phyloP scores from a whole-genome alignment of 495 filamentous ascomycete species.

The Neurospora terricola region DNA sequence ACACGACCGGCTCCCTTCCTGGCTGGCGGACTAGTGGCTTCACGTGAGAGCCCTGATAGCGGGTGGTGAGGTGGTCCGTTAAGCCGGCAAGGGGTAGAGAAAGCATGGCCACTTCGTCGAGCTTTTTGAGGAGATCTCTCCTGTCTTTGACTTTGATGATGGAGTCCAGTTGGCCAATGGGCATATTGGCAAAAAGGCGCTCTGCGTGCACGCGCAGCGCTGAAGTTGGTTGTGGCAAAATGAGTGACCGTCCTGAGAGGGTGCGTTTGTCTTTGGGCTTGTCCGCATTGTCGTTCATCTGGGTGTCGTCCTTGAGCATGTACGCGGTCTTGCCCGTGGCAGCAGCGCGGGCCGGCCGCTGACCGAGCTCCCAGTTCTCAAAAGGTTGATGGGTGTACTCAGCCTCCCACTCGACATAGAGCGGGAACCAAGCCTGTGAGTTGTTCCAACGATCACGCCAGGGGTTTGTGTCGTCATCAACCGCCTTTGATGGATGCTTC shows the following conservation, averaged over 20 bases:
- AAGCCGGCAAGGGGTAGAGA: conserved; percentile 35
- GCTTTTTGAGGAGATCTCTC: not conserved
- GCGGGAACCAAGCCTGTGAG: conserved; percentile 34
- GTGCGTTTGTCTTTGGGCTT: not conserved
- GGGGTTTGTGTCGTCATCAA: conserved; percentile 2
- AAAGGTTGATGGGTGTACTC: conserved; percentile 13
- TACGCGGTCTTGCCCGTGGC: not conserved
- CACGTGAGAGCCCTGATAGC: conserved; percentile 32
- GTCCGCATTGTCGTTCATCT: not conserved
- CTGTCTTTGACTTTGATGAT: not conserved
- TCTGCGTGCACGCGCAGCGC: not conserved
- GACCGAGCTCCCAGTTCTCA: not conserved
- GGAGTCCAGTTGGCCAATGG: not conserved
- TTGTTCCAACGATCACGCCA: conserved; percentile 30
- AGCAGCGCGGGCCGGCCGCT: not conserved
- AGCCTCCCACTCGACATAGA: conserved; percentile 29
- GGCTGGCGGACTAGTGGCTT: conserved; percentile 22
- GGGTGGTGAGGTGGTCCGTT: conserved; percentile 31
- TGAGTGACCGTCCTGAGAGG: not conserved
- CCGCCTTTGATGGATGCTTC: not conserved
- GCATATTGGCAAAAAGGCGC: not conserved
- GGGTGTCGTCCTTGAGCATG: not conserved
- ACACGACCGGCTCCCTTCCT: not conserved
- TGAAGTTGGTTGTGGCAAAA: not conserved
- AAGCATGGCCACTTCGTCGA: conserved; percentile 21